These are phyloP conservation scores for Umbelopsis sp. DNA, from an alignment of 192 early-diverging fungal species.

Conservation along the genomic window DNA sequence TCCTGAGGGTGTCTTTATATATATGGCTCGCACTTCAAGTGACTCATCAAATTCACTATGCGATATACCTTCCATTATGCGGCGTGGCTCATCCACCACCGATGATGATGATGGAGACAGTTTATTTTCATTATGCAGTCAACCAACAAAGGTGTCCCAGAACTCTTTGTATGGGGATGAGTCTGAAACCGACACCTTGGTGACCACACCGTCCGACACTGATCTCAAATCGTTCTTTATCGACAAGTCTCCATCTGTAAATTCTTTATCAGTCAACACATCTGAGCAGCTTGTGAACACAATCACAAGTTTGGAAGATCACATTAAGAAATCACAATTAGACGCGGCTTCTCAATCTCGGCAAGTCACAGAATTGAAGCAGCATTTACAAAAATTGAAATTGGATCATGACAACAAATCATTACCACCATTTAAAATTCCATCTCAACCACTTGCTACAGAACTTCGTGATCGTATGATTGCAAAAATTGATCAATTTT, in stretches of 20 bases:
- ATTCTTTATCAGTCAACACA: not conserved
- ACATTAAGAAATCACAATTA: not conserved
- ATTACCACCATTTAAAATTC: not conserved
- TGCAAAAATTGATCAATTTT: constrained; percentile 3
- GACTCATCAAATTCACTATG: not conserved
- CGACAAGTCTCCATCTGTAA: not conserved
- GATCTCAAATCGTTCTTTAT: constrained; percentile 15
- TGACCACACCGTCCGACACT: not conserved
- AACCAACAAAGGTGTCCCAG: not conserved
- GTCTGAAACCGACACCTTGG: constrained; percentile 1
- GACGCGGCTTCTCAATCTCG: not conserved
- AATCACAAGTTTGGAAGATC: not conserved
- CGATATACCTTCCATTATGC: not conserved
- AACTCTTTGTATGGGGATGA: not conserved
- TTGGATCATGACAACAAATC: not conserved
- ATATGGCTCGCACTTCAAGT: constrained; percentile 11
- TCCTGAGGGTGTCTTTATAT: not conserved
- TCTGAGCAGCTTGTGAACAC: constrained; percentile 2
- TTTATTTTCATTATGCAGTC: not conserved
- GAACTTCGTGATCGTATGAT: not conserved
- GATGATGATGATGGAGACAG: constrained; percentile 16
- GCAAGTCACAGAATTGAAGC: constrained; percentile 3
- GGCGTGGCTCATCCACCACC: not conserved
- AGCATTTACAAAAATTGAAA: not conserved
- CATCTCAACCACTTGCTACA: not conserved